A percentile compares a stretch with the other conserved stretches of the same genome.
Conservation (phyloP, 2,329 filamentous ascomycete species). For the Nothomitra cinnamomea region DNA sequence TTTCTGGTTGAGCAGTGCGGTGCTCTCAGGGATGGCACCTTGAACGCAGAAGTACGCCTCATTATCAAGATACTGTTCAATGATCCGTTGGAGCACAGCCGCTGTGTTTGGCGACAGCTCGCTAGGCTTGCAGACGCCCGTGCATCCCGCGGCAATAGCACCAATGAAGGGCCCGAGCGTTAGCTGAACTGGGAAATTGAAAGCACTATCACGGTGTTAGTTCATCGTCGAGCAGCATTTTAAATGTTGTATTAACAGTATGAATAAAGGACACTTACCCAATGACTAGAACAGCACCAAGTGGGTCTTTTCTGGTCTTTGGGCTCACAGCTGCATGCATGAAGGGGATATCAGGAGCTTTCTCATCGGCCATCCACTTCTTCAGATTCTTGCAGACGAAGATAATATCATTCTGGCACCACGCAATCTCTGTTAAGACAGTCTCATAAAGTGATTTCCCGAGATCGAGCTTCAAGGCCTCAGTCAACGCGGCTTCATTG, state of each 20-base stretch:
- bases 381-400: conserved; percentile 62
- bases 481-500: conserved; percentile 51
- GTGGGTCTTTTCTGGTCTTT: conserved; percentile 68
- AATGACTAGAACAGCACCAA: conserved; percentile 71
- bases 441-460: conserved; percentile 64
- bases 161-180: conserved; percentile 65
- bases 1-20: conserved; percentile 66
- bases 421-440: conserved; percentile 56
- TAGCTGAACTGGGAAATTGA: conserved; percentile 84
- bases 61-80: conserved; percentile 60
- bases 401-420: conserved; percentile 65
- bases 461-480: conserved; percentile 63
- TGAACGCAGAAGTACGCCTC: conserved; percentile 64
- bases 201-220: conserved; percentile 37
- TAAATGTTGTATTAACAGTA: not conserved
- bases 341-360: conserved; percentile 49
- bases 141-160: conserved; percentile 84
- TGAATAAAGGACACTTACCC: conserved; percentile 33
- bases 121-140: conserved; percentile 77
- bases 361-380: conserved; percentile 71
- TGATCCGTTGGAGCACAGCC: conserved; percentile 61
- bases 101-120: conserved; percentile 64
- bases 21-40: conserved; percentile 64
- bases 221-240: not conserved
- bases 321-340: conserved; percentile 52